Evolutionary conservation across 2,329 filamentous ascomycete genomes (phyloP).

Genomic region (Zasmidium cellare): DNA sequence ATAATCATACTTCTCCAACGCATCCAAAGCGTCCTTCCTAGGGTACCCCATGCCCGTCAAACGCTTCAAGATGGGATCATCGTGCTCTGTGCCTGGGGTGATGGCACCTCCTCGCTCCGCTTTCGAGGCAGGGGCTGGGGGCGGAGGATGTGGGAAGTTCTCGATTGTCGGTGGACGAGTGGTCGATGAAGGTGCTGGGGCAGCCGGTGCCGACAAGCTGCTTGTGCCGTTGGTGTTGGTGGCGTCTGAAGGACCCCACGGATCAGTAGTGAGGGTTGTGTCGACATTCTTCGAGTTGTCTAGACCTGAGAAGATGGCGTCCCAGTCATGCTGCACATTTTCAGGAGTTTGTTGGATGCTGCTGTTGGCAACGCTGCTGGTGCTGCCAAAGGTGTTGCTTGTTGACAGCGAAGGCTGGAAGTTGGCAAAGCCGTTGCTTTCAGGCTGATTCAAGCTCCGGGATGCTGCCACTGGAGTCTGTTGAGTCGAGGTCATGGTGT

Average conservation of each 20-base stretch:
- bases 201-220: conserved; percentile 15
- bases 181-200: conserved; percentile 19
- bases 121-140: conserved; percentile 9
- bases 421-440: conserved; percentile 29
- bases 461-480: conserved; percentile 39
- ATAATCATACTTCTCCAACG: conserved; percentile 93
- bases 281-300: conserved; percentile 50
- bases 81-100: conserved; percentile 73
- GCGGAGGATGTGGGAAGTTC: conserved; percentile 1
- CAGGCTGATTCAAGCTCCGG: conserved; percentile 17
- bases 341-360: conserved; percentile 39
- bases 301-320: conserved; percentile 84
- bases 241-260: conserved; percentile 25
- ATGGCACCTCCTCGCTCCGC: conserved; percentile 61
- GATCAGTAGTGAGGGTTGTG: conserved; percentile 30
- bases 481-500: conserved; percentile 44
- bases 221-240: conserved; percentile 12
- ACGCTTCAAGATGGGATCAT: conserved; percentile 88
- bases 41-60: conserved; percentile 87
- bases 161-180: not conserved
- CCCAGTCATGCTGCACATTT: conserved; percentile 75
- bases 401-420: conserved; percentile 23
- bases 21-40: conserved; percentile 69
- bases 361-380: conserved; percentile 9
- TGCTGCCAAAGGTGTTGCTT: conserved; percentile 14